These are phyloP conservation scores for Bombardia bombarda DNA, from an alignment of 495 filamentous ascomycete genomes.

Conservation along the genomic window DNA sequence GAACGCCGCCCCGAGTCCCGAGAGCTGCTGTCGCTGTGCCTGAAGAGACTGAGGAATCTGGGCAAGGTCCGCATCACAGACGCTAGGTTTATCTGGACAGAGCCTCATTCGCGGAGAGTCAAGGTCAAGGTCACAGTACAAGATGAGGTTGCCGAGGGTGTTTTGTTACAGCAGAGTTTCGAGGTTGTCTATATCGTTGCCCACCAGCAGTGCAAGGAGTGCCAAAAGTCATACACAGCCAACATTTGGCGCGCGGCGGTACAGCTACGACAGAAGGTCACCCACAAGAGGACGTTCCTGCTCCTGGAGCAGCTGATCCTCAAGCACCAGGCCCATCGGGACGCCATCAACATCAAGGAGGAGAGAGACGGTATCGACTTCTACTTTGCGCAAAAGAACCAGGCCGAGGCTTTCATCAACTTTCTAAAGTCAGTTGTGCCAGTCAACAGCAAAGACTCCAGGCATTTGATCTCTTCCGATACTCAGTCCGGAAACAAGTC, in stretches of 20 bases:
- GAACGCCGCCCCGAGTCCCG: conserved; percentile 73
- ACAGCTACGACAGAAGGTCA: conserved; percentile 93
- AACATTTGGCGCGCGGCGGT: conserved; percentile 58
- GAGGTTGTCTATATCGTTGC: conserved; percentile 88
- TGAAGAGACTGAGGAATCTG: conserved; percentile 72
- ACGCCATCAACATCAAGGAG: conserved; percentile 96
- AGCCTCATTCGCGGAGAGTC: conserved; percentile 85
- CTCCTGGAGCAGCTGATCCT: conserved; percentile 95
- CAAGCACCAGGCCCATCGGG: conserved; percentile 83
- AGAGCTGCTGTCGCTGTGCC: conserved; percentile 82
- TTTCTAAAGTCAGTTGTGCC: conserved; percentile 81
- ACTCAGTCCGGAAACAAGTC: conserved; percentile 80
- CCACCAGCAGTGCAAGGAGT: conserved; percentile 85
- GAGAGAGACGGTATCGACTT: conserved; percentile 92
- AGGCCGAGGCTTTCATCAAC: conserved; percentile 86
- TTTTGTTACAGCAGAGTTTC: conserved; percentile 89
- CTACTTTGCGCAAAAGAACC: conserved; percentile 79
- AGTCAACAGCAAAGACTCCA: conserved; percentile 70
- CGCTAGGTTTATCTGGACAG: conserved; percentile 95
- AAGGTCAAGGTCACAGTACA: conserved; percentile 93
- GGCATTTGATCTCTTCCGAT: conserved; percentile 89
- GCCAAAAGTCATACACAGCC: conserved; percentile 86
- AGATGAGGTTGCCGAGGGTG: conserved; percentile 55
- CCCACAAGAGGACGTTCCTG: conserved; percentile 94
- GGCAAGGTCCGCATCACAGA: conserved; percentile 87